Base-by-base conservation (phyloP, 768 basidiomycete species). In the Suillus subaureus region DNA sequence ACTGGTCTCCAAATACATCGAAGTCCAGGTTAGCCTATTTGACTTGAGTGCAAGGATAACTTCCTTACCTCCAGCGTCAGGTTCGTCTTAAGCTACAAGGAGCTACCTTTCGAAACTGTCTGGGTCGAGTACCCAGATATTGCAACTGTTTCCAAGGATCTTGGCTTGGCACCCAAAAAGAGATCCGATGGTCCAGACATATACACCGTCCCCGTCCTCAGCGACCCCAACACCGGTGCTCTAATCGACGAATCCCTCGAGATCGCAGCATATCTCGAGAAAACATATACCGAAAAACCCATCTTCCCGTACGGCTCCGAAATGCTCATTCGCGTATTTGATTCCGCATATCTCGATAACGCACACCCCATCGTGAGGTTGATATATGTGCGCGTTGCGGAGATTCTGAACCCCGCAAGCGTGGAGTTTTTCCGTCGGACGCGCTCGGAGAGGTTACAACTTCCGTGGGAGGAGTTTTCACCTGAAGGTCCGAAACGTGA, bases 91-190 rank as follows among this genome's bases (percentile, higher is more conserved):
- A 77, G 77, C 63, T 71, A 70, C 70, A 80, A 80, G 62, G 72
- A 71, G 16, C 45, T 81, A 21, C 70, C 80, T 1, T 82, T 82
- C 73, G 79, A 76, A 68, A 85, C 85, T 12, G 77, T 80, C 57
- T 85, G 81, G 81, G 72, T 87, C 62, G 84, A 86, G 65, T 84
- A 81, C 66, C 81, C 80, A 18, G 82, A 86, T 64, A 80, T 87
- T 63, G 79, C 78, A 43, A 35, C 67, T 0, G 62, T 78, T 35
- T 75, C 74, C 63, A 77, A 78, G 66, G 72, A 79, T 62, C 65
- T 82, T 26, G 62, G 51, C 16, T 13, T 52, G 23, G 3, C 12
- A 3, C 47, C 40, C 4, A 37, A 47, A 45, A 54, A 39, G 35
- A 57, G 35, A 28, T 15, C 33, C 1, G 51, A 62, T 13, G 80